These are phyloP conservation scores for Chaetoceros muelleri DNA, from an alignment of 108 stramenopile genomes.

Conservation along the genomic window DNA sequence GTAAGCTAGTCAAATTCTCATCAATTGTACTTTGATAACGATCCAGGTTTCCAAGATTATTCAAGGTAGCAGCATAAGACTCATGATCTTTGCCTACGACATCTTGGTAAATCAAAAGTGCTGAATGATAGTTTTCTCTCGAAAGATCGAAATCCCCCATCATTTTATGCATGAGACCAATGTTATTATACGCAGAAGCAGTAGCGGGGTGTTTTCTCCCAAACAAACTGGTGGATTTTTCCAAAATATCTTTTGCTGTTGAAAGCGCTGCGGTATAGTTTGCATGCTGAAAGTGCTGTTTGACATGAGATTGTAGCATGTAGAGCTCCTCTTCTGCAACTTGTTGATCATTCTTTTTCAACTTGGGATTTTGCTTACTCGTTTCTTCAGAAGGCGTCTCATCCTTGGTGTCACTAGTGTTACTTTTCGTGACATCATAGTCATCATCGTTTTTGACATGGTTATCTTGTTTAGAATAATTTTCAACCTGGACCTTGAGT, in stretches of 20 bases:
- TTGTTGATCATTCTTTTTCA: not conserved
- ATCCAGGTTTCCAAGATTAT: conserved; percentile 75
- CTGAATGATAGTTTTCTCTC: conserved; percentile 39
- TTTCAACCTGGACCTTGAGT: too few species aligned
- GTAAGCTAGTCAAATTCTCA: conserved; percentile 45
- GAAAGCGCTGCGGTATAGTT: conserved; percentile 44
- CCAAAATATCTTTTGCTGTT: conserved; percentile 23
- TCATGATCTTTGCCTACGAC: conserved; percentile 75
- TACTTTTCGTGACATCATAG: too few species aligned
- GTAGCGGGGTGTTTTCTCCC: conserved; percentile 72
- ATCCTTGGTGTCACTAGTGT: too few species aligned
- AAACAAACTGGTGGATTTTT: conserved; percentile 39
- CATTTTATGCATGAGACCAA: conserved; percentile 67
- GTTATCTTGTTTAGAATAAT: too few species aligned
- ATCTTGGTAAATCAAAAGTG: conserved; percentile 51
- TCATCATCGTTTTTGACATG: too few species aligned
- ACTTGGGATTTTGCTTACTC: too few species aligned
- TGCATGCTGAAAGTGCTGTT: conserved; percentile 46
- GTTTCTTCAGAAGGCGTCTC: too few species aligned
- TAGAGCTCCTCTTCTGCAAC: conserved; percentile 41
- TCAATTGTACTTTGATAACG: conserved; percentile 54
- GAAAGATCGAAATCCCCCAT: conserved; percentile 57
- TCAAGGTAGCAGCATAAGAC: conserved; percentile 59
- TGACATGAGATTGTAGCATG: conserved; percentile 40
- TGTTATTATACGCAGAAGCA: conserved; percentile 70